These are phyloP conservation scores for Echinochloa phyllopogon DNA, from an alignment of 176 grass and related monocot genomes.

Conservation along the genomic window DNA sequence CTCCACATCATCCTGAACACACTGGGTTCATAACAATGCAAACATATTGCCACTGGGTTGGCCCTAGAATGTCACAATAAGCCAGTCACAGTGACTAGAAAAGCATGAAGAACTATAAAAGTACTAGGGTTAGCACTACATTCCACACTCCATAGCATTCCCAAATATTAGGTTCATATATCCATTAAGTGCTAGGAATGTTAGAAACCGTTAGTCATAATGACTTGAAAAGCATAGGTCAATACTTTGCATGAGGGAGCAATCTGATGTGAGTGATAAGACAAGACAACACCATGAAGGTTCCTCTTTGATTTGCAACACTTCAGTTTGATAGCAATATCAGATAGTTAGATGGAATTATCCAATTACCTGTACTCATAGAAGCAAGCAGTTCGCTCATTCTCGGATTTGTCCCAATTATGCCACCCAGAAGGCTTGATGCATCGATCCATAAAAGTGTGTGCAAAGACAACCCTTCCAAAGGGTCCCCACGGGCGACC, in stretches of 20 bases:
- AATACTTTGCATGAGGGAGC: neutral
- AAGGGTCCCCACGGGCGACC: constrained; percentile 97
- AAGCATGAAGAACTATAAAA: constrained; percentile 12
- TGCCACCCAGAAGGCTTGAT: constrained; percentile 88
- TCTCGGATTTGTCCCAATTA: constrained; percentile 94
- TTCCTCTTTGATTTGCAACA: neutral
- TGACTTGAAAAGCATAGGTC: constrained; percentile 11
- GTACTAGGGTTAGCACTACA: constrained; percentile 1
- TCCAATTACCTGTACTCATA: constrained; percentile 85
- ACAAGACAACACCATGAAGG: neutral
- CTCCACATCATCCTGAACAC: neutral
- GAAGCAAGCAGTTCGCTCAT: constrained; percentile 93
- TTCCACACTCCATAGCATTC: neutral
- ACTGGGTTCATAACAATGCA: neutral
- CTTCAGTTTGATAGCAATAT: neutral
- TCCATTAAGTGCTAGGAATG: neutral
- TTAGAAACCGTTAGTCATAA: neutral
- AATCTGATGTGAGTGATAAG: neutral
- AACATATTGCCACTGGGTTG: neutral
- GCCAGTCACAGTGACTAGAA: neutral
- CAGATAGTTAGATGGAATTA: neutral
- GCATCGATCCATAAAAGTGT: constrained; percentile 91
- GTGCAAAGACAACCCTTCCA: constrained; percentile 93
- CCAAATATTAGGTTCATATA: neutral
- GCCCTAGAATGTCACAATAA: neutral